Conservation (phyloP, 352 stramenopile genomes). For the Globisporangium megalacanthum region DNA sequence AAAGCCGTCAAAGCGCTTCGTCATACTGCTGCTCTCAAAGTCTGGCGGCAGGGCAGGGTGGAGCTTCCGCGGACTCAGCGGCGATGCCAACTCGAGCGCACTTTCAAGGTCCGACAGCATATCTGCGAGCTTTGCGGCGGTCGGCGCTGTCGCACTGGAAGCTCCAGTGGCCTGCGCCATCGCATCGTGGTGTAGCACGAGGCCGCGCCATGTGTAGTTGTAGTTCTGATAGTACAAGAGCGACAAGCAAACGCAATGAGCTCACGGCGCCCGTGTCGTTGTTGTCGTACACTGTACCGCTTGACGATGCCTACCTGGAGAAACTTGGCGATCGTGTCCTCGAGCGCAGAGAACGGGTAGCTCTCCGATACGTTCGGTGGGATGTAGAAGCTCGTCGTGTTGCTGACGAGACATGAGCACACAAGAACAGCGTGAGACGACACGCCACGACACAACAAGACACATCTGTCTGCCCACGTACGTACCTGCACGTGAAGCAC, state of each 20-base stretch:
- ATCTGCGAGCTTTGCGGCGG: conserved; percentile 30
- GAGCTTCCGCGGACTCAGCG: conserved; percentile 55
- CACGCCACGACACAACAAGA: too few relatives aligned
- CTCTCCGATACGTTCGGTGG: conserved; percentile 78
- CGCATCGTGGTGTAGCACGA: conserved; percentile 64
- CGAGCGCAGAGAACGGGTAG: conserved; percentile 78
- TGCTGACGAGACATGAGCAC: conserved; percentile 25
- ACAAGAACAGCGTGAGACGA: neutral
- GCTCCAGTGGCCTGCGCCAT: conserved; percentile 18
- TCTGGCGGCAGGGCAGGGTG: conserved; percentile 19
- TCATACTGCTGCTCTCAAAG: conserved; percentile 26
- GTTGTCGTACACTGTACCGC: too few relatives aligned
- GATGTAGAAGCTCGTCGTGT: conserved; percentile 79
- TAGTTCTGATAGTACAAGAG: conserved; percentile 45
- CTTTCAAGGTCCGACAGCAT: conserved; percentile 60
- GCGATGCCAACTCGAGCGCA: conserved; percentile 58
- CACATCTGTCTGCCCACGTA: conserved; percentile 1
- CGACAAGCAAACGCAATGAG: neutral
- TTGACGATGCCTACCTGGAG: conserved; percentile 41
- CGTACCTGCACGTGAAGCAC: conserved; percentile 83
- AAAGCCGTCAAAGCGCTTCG: conserved; percentile 14
- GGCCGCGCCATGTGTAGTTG: conserved; percentile 69
- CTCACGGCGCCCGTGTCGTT: neutral
- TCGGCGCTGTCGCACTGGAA: conserved; percentile 10
- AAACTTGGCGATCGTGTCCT: conserved; percentile 88